Evolutionary conservation across 2,329 filamentous ascomycete genomes (phyloP), one percentile per base, ranked within the genome.

Genomic region (Beauveria sp.): DNA sequence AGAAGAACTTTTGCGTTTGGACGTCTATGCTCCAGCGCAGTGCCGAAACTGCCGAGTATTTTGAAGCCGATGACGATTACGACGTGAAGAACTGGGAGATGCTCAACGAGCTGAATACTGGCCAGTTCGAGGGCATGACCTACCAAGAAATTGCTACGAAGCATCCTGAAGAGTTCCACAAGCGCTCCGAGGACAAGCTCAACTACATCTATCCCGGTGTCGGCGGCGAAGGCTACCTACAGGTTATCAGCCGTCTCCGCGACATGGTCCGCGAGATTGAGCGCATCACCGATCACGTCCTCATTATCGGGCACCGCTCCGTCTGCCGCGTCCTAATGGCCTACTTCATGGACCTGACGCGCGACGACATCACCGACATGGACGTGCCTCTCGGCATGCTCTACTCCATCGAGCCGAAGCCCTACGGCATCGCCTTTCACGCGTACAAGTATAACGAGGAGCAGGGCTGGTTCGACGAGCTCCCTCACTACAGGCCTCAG

Each of bases 61-160:
- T 97, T 72, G 90, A 96, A 66, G 81, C 79, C 0, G 94, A 97
- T 65, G 93, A 97, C 24, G 91, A 96, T 59, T 96, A 93, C 72
- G 94, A 97, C 66, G 87, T 96, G 67, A 99, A 99, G 78, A 90
- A 96, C 67, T 96, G 93, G 91, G 90, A 92, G 69, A 96, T 96
- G 91, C 83, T 99, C 56, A 96, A 99, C 70, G 94, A 99, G 75
- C 84, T 99, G 54, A 96, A 97, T 68, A 89, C 93, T 0, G 94
- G 94, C 16, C 83, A 86, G 55, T 96, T 97, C 77, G 94, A 99
- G 71, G 93, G 94, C 55, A 86, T 97, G 80, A 97, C 94, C 0
- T 97, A 99, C 72, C 84, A 89, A 2, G 90, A 96, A 67, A 97
- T 99, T 67, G 87, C 86, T 61, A 77, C 82, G n/a, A 84, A 86